Percentiles rank a stretch among this genome's conserved stretches.
Evolutionary conservation across 257 asterid species (phyloP).

Genomic region (Solanum ahanhuiri): DNA sequence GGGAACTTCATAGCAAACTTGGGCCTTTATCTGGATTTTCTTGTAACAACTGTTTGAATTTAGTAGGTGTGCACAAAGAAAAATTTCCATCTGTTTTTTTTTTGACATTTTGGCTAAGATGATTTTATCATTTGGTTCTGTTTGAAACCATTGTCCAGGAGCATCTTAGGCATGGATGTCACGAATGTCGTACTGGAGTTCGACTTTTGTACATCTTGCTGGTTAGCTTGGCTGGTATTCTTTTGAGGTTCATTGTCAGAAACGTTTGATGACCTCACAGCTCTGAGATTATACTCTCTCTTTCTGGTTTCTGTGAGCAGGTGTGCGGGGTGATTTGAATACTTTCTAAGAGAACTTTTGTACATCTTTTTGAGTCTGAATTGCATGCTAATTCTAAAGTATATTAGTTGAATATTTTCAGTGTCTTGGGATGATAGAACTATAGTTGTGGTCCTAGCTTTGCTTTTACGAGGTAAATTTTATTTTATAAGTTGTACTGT

Average conservation of each 20-base stretch:
- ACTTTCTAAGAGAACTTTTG: not conserved
- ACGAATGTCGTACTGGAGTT: not conserved
- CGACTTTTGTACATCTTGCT: not conserved
- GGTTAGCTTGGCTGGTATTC: conserved; percentile 5
- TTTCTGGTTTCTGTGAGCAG: not conserved
- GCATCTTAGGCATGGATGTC: not conserved
- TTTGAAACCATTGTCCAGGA: not conserved
- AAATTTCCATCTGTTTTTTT: not conserved
- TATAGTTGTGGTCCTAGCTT: not conserved
- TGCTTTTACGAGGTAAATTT: not conserved
- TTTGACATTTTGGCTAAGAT: not conserved
- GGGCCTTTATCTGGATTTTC: not conserved
- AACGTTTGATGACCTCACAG: not conserved
- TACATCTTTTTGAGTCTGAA: not conserved
- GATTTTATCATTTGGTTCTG: not conserved
- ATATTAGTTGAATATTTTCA: not conserved
- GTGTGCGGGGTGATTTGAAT: not conserved
- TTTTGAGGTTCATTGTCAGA: not conserved
- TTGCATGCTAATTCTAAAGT: not conserved
- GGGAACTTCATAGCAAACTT: not conserved
- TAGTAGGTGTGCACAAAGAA: not conserved
- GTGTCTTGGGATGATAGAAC: not conserved
- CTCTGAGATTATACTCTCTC: not conserved
- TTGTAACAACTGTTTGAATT: not conserved
- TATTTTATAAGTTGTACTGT: no score